phyloP scores from a whole-genome alignment of 2,329 filamentous ascomycete genomes.

The Penicillium glabrum region DNA sequence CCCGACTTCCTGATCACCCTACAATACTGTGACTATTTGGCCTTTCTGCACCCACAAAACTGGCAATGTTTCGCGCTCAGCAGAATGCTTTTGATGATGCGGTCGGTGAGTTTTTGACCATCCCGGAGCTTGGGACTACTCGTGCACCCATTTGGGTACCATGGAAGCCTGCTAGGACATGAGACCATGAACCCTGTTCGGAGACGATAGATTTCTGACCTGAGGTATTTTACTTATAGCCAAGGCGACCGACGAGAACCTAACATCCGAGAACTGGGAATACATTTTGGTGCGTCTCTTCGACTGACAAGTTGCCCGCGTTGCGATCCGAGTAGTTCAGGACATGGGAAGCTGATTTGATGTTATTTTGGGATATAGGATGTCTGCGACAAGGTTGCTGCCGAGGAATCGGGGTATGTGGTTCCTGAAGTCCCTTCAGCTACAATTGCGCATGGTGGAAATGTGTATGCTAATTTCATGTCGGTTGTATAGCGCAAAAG shows the following conservation, averaged over 20 bases:
- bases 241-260: conserved; percentile 94
- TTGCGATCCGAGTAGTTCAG: background rate
- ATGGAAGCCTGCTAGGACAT: background rate
- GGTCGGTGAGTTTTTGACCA: conserved; percentile 54
- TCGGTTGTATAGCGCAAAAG: conserved; percentile 60
- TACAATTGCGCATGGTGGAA: background rate
- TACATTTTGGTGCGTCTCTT: conserved; percentile 58
- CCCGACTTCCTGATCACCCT: conserved; percentile 10
- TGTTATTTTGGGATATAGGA: conserved; percentile 41
- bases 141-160: background rate
- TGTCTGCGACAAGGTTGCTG: conserved; percentile 60
- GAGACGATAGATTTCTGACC: conserved; percentile 22
- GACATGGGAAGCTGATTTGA: conserved; percentile 14
- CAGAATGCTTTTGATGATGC: conserved; percentile 70
- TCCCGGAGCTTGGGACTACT: background rate
- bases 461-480: conserved; percentile 14
- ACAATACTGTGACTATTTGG: conserved; percentile 7
- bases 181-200: background rate
- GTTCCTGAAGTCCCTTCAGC: background rate
- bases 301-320: background rate
- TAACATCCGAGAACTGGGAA: conserved; percentile 82
- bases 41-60: conserved; percentile 9
- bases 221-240: conserved; percentile 45
- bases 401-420: conserved; percentile 50
- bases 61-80: conserved; percentile 59